Percentiles rank a stretch among this genome's conserved stretches.
phyloP scores from a whole-genome alignment of 2,329 filamentous ascomycete species.

The Fusarium citri region DNA sequence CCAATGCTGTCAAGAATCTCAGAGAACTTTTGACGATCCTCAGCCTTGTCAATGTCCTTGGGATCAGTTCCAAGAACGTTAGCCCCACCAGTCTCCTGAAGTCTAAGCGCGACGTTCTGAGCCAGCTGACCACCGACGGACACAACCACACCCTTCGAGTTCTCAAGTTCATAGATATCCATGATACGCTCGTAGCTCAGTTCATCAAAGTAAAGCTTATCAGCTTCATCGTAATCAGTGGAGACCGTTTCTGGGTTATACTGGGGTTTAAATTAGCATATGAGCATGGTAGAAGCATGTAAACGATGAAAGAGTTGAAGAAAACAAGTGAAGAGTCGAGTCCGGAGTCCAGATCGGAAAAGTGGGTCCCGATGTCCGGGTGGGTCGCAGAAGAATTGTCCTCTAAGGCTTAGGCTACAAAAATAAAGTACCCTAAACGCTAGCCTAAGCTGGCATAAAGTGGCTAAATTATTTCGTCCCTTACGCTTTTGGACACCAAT shows the following conservation, averaged over 20 bases:
- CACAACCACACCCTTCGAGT: constrained; percentile 86
- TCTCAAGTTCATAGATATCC: constrained; percentile 97
- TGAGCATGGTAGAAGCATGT: not conserved
- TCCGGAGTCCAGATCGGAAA: not conserved
- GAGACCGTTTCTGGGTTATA: constrained; percentile 84
- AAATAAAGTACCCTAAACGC: no score
- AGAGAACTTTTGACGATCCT: constrained; percentile 98
- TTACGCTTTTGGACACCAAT: no score
- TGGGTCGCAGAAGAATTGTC: no score
- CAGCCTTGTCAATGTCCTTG: constrained; percentile 95
- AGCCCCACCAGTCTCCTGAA: constrained; percentile 91
- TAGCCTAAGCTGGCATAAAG: no score
- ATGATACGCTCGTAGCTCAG: constrained; percentile 96
- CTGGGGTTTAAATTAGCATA: constrained; percentile 1
- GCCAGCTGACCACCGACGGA: constrained; percentile 96
- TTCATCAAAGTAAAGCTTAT: constrained; percentile 97
- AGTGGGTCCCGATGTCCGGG: no score
- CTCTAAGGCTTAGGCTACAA: no score
- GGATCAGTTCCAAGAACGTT: constrained; percentile 94
- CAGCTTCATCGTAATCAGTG: constrained; percentile 90
- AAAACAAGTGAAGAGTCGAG: not conserved
- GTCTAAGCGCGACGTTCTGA: constrained; percentile 94
- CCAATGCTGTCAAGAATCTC: constrained; percentile 97
- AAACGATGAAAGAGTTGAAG: not conserved
- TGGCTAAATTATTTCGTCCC: no score